A percentile compares a stretch with the other conserved stretches of the same genome.
Evolutionary conservation across 2,329 filamentous ascomycete species (phyloP).

Genomic region (Lizonia empirigonia): DNA sequence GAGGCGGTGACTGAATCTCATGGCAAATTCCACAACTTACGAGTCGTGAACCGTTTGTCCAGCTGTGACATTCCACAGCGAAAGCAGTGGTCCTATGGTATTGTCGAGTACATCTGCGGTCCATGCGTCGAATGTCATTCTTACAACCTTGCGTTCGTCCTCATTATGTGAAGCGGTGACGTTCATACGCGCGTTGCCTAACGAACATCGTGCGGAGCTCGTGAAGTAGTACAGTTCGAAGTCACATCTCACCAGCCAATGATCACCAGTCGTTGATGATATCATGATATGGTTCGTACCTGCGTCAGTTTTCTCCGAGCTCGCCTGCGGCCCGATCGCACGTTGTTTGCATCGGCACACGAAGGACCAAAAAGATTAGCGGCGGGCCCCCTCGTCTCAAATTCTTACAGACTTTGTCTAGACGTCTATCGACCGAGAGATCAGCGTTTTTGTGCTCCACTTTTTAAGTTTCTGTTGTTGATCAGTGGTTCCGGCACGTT

Average conservation of each 20-base stretch:
- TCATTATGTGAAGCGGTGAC: background rate
- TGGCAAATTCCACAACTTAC: too few relatives aligned
- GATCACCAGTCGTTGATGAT: background rate
- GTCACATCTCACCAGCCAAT: background rate
- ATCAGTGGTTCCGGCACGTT: slow-evolving; percentile 20
- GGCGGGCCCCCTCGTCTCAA: slow-evolving; percentile 6
- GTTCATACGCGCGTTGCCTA: background rate
- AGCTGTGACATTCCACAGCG: background rate
- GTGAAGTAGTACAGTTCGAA: background rate
- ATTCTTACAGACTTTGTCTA: slow-evolving; percentile 11
- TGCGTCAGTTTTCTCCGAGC: slow-evolving; percentile 11
- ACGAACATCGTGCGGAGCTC: background rate
- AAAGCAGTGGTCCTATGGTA: background rate
- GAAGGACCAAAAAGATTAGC: slow-evolving; percentile 2
- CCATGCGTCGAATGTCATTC: background rate
- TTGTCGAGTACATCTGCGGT: background rate
- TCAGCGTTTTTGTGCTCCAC: slow-evolving; percentile 11
- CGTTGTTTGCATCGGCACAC: slow-evolving; percentile 4
- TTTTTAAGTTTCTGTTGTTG: slow-evolving; percentile 3
- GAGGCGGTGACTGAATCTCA: slow-evolving; percentile 9
- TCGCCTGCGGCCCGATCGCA: slow-evolving; percentile 9
- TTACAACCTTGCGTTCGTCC: background rate
- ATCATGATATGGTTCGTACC: slow-evolving; percentile 12
- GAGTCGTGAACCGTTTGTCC: background rate
- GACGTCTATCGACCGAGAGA: slow-evolving; percentile 8